phyloP scores from a whole-genome alignment of 805 yeast species.

The Yamadazyma philogaea region DNA sequence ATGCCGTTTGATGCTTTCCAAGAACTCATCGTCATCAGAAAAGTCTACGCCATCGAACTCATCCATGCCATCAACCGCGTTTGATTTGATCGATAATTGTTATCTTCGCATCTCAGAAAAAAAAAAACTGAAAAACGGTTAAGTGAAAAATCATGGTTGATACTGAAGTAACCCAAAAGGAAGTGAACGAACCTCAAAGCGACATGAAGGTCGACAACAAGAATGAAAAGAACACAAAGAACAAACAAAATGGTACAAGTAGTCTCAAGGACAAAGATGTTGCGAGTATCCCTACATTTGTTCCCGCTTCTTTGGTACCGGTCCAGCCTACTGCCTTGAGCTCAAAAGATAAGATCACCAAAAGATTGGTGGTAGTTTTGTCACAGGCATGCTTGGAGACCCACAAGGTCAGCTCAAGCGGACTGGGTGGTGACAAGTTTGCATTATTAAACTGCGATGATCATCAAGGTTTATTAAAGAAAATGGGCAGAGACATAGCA shows the following conservation, averaged over 20 bases:
- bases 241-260: not conserved
- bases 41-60: constrained; percentile 3
- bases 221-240: not conserved
- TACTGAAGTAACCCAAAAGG: not conserved
- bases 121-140: not conserved
- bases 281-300: constrained; percentile 9
- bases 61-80: constrained; percentile 1
- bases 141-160: constrained; percentile 1
- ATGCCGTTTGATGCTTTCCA: constrained; percentile 7
- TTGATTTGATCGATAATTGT: not conserved
- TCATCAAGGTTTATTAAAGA: constrained; percentile 91
- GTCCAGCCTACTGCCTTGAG: constrained; percentile 77
- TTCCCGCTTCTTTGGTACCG: constrained; percentile 75
- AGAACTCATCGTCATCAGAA: constrained; percentile 15
- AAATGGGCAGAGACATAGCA: constrained; percentile 95
- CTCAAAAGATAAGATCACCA: constrained; percentile 81
- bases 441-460: constrained; percentile 96
- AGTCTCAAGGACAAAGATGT: constrained; percentile 4
- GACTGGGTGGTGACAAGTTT: constrained; percentile 81
- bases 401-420: constrained; percentile 79
- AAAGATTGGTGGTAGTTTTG: constrained; percentile 89
- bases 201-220: not conserved
- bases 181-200: not conserved
- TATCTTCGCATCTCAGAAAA: constrained; percentile 2
- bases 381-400: constrained; percentile 96